Conservation (phyloP, 768 basidiomycete species). For the Chlorophyllum brunneum region DNA sequence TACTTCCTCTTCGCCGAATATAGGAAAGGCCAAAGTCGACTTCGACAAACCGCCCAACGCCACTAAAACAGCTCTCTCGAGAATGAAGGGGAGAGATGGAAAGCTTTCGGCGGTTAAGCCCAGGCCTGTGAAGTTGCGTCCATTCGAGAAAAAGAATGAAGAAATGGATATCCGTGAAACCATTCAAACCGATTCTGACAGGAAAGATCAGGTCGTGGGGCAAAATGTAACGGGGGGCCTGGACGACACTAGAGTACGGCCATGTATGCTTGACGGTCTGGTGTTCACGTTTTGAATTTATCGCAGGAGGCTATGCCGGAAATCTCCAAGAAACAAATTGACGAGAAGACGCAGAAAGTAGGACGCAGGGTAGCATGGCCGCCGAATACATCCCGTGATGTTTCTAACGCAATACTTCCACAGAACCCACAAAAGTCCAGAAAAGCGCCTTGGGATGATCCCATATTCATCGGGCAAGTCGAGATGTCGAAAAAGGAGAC, state of each 20-base stretch:
- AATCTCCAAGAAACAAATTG: neutral
- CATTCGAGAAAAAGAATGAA: neutral
- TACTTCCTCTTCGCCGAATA: constrained; percentile 23
- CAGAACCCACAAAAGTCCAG: constrained; percentile 19
- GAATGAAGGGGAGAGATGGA: constrained; percentile 4
- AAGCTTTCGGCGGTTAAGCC: neutral
- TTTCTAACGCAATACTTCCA: neutral
- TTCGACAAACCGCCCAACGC: neutral
- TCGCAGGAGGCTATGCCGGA: neutral
- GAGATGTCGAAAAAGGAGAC: constrained; percentile 6
- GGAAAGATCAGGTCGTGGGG: neutral
- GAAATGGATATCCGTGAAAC: neutral
- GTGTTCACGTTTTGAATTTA: neutral
- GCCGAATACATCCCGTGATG: neutral
- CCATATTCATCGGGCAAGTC: constrained; percentile 17
- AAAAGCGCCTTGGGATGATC: constrained; percentile 29
- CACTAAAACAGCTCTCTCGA: neutral
- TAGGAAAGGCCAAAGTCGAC: neutral
- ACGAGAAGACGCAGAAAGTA: neutral
- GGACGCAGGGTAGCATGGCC: neutral
- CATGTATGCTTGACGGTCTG: neutral
- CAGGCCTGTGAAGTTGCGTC: neutral
- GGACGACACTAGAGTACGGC: neutral
- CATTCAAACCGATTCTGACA: constrained; percentile 26
- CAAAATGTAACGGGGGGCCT: neutral